Conservation (phyloP, 805 yeast species). For the Candida hungchunana region DNA sequence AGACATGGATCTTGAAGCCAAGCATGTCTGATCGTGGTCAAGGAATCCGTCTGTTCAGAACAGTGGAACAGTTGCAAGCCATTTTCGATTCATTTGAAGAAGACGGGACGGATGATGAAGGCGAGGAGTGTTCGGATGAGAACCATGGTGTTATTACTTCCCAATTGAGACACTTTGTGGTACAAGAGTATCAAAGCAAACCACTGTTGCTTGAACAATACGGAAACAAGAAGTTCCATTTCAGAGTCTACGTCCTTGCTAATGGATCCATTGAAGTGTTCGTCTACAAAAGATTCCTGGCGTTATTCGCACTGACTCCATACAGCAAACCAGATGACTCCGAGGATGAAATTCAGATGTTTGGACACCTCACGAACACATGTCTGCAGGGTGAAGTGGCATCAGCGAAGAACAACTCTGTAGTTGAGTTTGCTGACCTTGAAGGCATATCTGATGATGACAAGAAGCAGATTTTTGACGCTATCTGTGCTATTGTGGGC, state of each 20-base stretch:
- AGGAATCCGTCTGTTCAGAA: conserved; percentile 80
- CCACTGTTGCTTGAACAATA: conserved; percentile 67
- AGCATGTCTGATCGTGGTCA: conserved; percentile 97
- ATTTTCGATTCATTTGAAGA: conserved; percentile 87
- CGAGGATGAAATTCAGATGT: conserved; percentile 35
- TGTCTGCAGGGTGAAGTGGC: conserved; percentile 66
- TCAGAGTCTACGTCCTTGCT: conserved; percentile 78
- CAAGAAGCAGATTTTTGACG: conserved; percentile 41
- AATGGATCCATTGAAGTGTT: conserved; percentile 70
- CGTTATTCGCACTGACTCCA: conserved; percentile 65
- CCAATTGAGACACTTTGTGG: conserved; percentile 84
- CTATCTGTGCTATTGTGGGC: conserved; percentile 56
- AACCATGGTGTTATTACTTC: conserved; percentile 74
- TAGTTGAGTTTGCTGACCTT: conserved; percentile 61
- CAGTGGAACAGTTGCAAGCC: conserved; percentile 72
- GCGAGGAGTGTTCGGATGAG: conserved; percentile 39
- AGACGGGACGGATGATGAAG: conserved; percentile 58
- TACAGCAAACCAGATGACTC: conserved; percentile 37
- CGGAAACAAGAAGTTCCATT: conserved; percentile 76
- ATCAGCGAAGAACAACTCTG: conserved; percentile 38
- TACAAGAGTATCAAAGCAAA: conserved; percentile 69
- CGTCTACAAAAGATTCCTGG: conserved; percentile 76
- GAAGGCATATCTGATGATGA: conserved; percentile 35
- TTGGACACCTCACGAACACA: conserved; percentile 88
- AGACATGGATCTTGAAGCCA: conserved; percentile 89